Evolutionary conservation across 768 basidiomycete genomes (phyloP).

Genomic region (Lyophyllum decastes): DNA sequence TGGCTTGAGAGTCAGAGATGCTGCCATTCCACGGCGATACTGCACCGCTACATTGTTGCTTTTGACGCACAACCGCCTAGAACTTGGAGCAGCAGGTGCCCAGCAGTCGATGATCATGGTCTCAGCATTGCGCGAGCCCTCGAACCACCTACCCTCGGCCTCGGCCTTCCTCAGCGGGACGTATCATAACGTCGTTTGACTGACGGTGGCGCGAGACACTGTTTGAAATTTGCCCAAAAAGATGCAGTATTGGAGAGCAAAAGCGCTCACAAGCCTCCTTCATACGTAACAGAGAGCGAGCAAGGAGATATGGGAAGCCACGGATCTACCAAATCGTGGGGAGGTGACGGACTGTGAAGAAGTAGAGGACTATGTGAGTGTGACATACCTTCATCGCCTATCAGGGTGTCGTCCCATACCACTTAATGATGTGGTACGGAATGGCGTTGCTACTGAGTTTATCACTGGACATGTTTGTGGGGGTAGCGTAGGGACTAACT

Average conservation of each 20-base stretch:
- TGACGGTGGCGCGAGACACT: neutral
- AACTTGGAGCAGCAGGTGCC: too few species aligned
- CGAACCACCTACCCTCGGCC: too few species aligned
- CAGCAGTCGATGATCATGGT: too few species aligned
- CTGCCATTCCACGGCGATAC: too few species aligned
- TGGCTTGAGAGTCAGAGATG: too few species aligned
- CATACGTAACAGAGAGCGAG: conserved; percentile 64
- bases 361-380: too few species aligned
- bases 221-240: neutral
- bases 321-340: too few species aligned
- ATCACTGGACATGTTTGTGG: conserved; percentile 49
- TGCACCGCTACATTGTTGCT: too few species aligned
- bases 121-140: too few species aligned
- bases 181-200: neutral
- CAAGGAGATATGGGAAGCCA: conserved; percentile 60
- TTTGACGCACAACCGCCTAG: too few species aligned
- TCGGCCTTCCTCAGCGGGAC: neutral
- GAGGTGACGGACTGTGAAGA: too few species aligned
- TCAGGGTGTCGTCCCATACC: conserved; percentile 74
- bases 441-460: conserved; percentile 62
- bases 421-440: conserved; percentile 68
- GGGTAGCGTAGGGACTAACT: conserved; percentile 60
- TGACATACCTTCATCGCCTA: conserved; percentile 20
- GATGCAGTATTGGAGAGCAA: neutral
- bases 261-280: too few species aligned